A percentile compares a stretch with the other conserved stretches of the same genome.
Conservation (phyloP, 164 flowering plant genomes). For the Vitis riparia region DNA sequence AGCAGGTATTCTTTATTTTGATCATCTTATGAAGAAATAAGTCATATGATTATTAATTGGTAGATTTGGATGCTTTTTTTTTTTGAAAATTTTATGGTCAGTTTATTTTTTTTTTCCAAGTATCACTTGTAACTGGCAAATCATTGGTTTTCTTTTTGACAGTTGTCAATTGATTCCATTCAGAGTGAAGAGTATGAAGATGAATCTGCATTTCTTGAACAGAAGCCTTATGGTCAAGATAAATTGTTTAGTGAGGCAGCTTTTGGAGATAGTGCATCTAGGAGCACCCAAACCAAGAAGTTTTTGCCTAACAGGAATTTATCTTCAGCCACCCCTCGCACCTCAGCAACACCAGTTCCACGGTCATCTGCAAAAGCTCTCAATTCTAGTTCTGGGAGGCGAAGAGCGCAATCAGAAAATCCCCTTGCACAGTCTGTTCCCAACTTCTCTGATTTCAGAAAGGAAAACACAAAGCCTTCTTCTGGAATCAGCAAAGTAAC, state of each 20-base stretch:
- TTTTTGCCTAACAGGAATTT: conserved; percentile 43
- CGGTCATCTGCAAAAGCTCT: conserved; percentile 58
- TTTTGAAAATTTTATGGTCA: background rate
- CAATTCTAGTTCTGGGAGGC: conserved; percentile 48
- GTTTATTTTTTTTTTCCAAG: background rate
- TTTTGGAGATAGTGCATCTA: conserved; percentile 46
- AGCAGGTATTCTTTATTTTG: conserved; percentile 56
- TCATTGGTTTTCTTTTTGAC: conserved; percentile 27
- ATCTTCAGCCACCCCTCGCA: conserved; percentile 67
- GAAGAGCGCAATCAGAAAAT: conserved; percentile 64
- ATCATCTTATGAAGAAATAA: background rate
- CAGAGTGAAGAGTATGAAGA: conserved; percentile 70
- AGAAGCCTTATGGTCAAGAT: conserved; percentile 37
- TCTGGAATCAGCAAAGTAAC: conserved; percentile 52
- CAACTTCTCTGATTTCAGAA: conserved; percentile 80
- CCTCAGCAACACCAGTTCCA: conserved; percentile 43
- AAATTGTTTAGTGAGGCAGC: conserved; percentile 36
- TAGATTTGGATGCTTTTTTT: background rate
- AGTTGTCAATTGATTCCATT: conserved; percentile 50
- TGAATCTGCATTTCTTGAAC: conserved; percentile 42
- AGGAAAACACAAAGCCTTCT: conserved; percentile 85
- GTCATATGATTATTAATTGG: background rate
- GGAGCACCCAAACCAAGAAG: conserved; percentile 56
- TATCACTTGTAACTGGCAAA: conserved; percentile 3
- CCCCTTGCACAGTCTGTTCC: conserved; percentile 94